These are phyloP conservation scores for Calonectria pseudoturangicola DNA, from an alignment of 2,329 filamentous ascomycete genomes.

Conservation along the genomic window DNA sequence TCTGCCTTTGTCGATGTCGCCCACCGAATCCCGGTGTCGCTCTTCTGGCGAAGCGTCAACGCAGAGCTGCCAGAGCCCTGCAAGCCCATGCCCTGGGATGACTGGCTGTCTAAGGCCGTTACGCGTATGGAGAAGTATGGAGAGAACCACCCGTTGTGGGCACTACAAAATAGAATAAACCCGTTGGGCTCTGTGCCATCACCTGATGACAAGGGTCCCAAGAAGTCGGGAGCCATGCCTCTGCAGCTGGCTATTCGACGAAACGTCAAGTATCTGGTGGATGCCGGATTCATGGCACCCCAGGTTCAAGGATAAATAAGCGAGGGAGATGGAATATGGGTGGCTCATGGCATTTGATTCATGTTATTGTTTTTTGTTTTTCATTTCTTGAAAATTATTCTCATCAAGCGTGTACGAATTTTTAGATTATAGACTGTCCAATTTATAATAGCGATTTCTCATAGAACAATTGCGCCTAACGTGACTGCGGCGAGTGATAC, in stretches of 20 bases:
- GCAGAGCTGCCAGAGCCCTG: slow-evolving; percentile 23
- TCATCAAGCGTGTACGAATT: too few relatives aligned
- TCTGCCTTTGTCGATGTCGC: slow-evolving; percentile 16
- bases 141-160: slow-evolving; percentile 38
- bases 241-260: slow-evolving; percentile 28
- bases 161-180: slow-evolving; percentile 32
- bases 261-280: slow-evolving; percentile 33
- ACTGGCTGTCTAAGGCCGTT: slow-evolving; percentile 25
- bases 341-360: too few relatives aligned
- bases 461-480: too few relatives aligned
- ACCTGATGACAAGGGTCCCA: not conserved
- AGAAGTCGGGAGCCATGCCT: not conserved
- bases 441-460: too few relatives aligned
- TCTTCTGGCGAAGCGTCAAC: slow-evolving; percentile 38
- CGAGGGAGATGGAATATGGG: too few relatives aligned
- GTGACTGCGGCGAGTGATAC: too few relatives aligned
- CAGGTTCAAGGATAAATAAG: too few relatives aligned
- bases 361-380: too few relatives aligned
- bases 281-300: slow-evolving; percentile 19
- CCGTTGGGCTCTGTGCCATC: slow-evolving; percentile 4
- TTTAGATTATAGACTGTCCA: too few relatives aligned
- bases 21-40: slow-evolving; percentile 4
- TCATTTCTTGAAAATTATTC: too few relatives aligned
- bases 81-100: slow-evolving; percentile 21
- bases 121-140: slow-evolving; percentile 31